Evolutionary conservation across 257 asterid genomes (phyloP), one percentile per base, ranked within the genome.

Genomic region (Solanum virginianum): DNA sequence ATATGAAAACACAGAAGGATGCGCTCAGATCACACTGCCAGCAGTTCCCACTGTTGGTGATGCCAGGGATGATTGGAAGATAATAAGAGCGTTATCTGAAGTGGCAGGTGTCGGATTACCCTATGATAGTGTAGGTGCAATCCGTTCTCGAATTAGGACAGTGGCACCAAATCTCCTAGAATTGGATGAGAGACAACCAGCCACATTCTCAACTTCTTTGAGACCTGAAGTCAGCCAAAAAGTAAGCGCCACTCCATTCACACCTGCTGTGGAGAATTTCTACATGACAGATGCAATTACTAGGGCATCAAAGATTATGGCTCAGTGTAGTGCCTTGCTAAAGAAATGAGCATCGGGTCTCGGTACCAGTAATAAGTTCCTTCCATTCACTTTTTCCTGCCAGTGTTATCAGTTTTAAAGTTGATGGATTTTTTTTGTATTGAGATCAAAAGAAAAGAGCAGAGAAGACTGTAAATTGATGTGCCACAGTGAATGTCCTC

Each of bases 21-120:
- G 93, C 85, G 95, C 96, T 83, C 99, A 97, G 86, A 92, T 89
- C 2, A 95, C 98, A 0, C 87, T 92, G 4, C 99, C 98, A 80
- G 99, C 98, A 10, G 99, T 97, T 32, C 99, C 99, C 20, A 95
- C 99, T 8, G 99, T 95, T 26, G 99, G 99, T 53, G 99, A 95
- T 85, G 92, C 99, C 7, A 85, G 99, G 84, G 99, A 95, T 57
- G 99, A 97, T 88, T 97, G 99, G 99, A 97, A 92, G 86, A 95
- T 97, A 18, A 85, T 97, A 11, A 84, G 98, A 87, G 99, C 99
- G 1, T 70, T 97, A 85, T 92, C 99, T 47, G 98, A 95, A 90
- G 90, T 97, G 74, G 89, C 97, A 18, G 98, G 98, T 29, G 88
- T 85, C 29, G 59, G 74, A 20, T 88, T 97, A 26, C 98, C 97